These are phyloP conservation scores for Capillidium rhysosporum DNA, from an alignment of 371 early-diverging fungal genomes.

Conservation along the genomic window DNA sequence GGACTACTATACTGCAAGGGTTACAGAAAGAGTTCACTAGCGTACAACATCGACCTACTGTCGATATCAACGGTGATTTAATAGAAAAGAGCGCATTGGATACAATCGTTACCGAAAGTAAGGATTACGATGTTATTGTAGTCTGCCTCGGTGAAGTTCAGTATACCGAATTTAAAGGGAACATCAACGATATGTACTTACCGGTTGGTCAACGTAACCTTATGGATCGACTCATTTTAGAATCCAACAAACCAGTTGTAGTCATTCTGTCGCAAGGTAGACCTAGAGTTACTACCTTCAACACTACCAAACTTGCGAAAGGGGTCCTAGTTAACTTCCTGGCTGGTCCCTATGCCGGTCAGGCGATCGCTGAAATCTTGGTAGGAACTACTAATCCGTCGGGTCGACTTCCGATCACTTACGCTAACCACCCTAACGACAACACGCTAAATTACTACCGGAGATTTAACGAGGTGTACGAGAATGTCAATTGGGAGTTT, in stretches of 20 bases:
- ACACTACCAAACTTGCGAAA: not conserved
- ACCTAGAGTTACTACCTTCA: conserved; percentile 4
- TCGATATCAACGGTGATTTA: not conserved
- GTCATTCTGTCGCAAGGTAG: not conserved
- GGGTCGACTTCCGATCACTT: conserved; percentile 25
- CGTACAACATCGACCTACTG: not conserved
- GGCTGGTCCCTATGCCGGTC: conserved; percentile 14
- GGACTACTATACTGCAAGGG: conserved; percentile 22
- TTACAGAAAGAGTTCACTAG: conserved; percentile 11
- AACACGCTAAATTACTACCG: conserved; percentile 14
- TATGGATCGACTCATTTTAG: not conserved
- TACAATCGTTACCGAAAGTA: conserved; percentile 12
- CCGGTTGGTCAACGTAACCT: conserved; percentile 9
- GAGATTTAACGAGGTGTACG: conserved; percentile 9
- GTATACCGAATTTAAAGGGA: conserved; percentile 27
- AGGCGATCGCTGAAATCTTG: conserved; percentile 24
- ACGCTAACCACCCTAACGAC: conserved; percentile 25
- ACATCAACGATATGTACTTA: conserved; percentile 25
- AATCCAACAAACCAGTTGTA: not conserved
- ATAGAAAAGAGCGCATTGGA: not conserved
- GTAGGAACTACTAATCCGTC: conserved; percentile 22
- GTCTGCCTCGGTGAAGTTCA: conserved; percentile 24
- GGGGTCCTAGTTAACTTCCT: not conserved
- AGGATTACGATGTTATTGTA: conserved; percentile 20
- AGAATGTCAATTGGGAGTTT: conserved; percentile 22